Evolutionary conservation across 176 grass and related monocot genomes (phyloP), one percentile per base, ranked within the genome.

Genomic region (Cenchrus fungigraminus): DNA sequence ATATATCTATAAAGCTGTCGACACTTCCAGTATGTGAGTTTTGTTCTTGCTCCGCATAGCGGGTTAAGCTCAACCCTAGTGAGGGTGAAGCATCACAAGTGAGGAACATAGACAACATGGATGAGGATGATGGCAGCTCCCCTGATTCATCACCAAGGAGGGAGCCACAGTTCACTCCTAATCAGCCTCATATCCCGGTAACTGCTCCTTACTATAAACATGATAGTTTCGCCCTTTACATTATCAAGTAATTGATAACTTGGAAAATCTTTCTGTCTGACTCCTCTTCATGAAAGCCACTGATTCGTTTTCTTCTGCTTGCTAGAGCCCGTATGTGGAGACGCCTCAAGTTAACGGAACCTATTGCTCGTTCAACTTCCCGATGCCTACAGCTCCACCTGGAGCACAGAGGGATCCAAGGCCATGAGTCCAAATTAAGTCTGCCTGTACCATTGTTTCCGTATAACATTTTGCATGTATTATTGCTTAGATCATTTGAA

Each of bases 301-400:
- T 80, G 65, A 62, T 51, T 45, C 61, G 28, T 80, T 12, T 77
- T 79, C 28, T 79, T 87, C 28, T 86, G 34, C 62, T 87, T 91
- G 59, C 69, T 58, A 99, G 97, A 99, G 93, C 77, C 97, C 97
- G 42, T 99, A 99, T 72, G 97, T 99, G 81, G 91, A 99, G 86
- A 91, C 93, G 3, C 97, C 97, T 65, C 91, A 71, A 74, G 92
- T 96, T 46, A 87, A 70, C 0, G 93, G 86, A 91, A 46, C 86
- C 83, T 71, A 85, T 40, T 97, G 49, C 65, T 66, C 86, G 0
- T 88, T 84, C 47, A 85, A 88, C 82, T 95, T 99, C 15, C 97
- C 97, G 9, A 99, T 96, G 90, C 97, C 97, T 50, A 91, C 90
- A 6, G 88, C 97, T 76, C 97, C 97, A 60, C 97, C 97, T 8